Evolutionary conservation across 768 basidiomycete species (phyloP).

Genomic region (Melanogaster broomeanus): DNA sequence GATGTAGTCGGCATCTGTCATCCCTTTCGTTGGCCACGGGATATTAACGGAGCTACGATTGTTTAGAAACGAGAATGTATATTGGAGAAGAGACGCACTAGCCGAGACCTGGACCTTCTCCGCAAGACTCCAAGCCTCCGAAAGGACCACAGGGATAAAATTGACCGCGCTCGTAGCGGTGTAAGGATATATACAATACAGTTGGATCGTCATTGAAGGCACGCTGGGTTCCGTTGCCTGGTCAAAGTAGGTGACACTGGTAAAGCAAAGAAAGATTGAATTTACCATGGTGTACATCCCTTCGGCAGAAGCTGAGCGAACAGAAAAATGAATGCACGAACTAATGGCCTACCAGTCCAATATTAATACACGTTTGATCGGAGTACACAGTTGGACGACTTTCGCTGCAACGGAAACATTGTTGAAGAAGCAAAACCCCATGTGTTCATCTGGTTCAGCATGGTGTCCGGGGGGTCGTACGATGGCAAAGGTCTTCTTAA

Average conservation of each 20-base stretch:
- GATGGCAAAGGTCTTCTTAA: slow-evolving; percentile 90
- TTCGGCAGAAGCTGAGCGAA: slow-evolving; percentile 32
- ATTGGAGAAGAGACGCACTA: slow-evolving; percentile 55
- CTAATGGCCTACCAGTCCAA: slow-evolving; percentile 82
- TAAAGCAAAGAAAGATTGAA: background rate
- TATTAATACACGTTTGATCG: slow-evolving; percentile 82
- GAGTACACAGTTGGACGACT: slow-evolving; percentile 71
- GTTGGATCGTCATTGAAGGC: slow-evolving; percentile 93
- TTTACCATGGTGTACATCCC: slow-evolving; percentile 94
- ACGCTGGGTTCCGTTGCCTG: slow-evolving; percentile 96
- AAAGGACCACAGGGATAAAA: slow-evolving; percentile 95
- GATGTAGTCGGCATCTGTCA: slow-evolving; percentile 95
- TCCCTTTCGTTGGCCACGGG: slow-evolving; percentile 87
- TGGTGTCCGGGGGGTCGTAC: slow-evolving; percentile 98
- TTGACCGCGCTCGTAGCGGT: slow-evolving; percentile 88
- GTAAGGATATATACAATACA: slow-evolving; percentile 92
- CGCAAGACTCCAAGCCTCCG: slow-evolving; percentile 84
- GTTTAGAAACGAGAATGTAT: slow-evolving; percentile 7
- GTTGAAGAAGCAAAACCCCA: slow-evolving; percentile 99
- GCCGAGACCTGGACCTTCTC: slow-evolving; percentile 81
- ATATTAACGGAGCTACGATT: slow-evolving; percentile 84
- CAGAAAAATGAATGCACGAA: slow-evolving; percentile 1
- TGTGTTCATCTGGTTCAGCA: slow-evolving; percentile 95
- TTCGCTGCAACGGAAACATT: slow-evolving; percentile 93
- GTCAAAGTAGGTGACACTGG: slow-evolving; percentile 12